phyloP scores from a whole-genome alignment of 179 eudicot species.

The Nepenthes alata region DNA sequence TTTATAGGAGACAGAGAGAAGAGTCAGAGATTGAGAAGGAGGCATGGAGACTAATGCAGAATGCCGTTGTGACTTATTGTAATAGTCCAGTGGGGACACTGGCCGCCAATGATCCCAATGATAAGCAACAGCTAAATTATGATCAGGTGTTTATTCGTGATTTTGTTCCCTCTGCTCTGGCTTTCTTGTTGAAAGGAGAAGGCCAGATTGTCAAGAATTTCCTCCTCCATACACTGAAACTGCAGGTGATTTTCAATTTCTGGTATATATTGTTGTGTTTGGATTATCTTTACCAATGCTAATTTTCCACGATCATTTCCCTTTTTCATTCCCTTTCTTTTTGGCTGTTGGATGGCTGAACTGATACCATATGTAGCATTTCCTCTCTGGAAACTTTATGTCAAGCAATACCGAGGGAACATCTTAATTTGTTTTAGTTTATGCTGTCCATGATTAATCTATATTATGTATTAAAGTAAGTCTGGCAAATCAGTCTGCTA shows the following conservation, averaged over 20 bases:
- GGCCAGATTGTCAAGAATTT: conserved; percentile 89
- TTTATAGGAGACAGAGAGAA: conserved; percentile 19
- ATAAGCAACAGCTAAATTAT: conserved; percentile 62
- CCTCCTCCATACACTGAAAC: conserved; percentile 73
- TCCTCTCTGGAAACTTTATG: too few relatives aligned
- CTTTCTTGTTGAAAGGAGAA: conserved; percentile 93
- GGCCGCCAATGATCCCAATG: conserved; percentile 81
- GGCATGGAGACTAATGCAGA: conserved; percentile 75
- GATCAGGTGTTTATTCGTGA: conserved; percentile 94
- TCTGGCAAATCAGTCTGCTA: too few relatives aligned
- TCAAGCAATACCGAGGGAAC: too few relatives aligned
- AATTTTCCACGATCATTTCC: too few relatives aligned
- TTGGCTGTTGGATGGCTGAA: too few relatives aligned
- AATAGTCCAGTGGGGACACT: conserved; percentile 75
- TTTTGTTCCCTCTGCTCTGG: conserved; percentile 93
- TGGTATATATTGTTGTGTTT: neutral
- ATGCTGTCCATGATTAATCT: conserved; percentile 1
- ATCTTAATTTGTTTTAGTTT: neutral
- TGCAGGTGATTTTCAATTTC: conserved; percentile 48
- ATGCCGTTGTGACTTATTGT: conserved; percentile 70
- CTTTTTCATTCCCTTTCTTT: too few relatives aligned
- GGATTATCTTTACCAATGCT: too few relatives aligned
- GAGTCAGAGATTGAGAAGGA: conserved; percentile 66
- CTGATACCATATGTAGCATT: too few relatives aligned
- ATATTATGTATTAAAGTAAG: too few relatives aligned